These are phyloP conservation scores for Colletotrichum lini DNA, from an alignment of 2,329 filamentous ascomycete genomes.

Conservation along the genomic window DNA sequence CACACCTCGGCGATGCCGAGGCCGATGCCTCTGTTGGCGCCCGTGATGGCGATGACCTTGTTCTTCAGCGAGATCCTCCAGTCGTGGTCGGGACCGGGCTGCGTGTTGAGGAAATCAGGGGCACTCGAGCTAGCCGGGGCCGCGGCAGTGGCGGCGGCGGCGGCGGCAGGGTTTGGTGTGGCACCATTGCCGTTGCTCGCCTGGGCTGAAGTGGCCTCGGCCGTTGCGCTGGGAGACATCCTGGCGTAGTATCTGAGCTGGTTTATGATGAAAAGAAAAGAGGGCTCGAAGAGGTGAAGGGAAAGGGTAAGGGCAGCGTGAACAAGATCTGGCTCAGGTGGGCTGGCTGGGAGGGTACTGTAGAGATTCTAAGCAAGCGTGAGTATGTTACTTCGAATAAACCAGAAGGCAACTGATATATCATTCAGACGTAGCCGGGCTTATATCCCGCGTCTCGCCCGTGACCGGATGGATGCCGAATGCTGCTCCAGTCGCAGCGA, in stretches of 20 bases:
- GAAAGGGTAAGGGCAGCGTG: not conserved
- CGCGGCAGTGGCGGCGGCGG: not conserved
- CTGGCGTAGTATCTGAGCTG: not conserved
- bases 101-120: slow-evolving; percentile 48
- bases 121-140: not conserved
- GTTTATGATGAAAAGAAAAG: not conserved
- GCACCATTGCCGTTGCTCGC: slow-evolving; percentile 10
- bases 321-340: not conserved
- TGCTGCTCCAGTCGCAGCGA: not conserved
- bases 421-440: not conserved
- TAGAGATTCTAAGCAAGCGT: not conserved
- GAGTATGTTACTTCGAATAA: not conserved
- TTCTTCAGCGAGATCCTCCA: slow-evolving; percentile 52
- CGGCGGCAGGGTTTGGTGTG: not conserved
- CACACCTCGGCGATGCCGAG: slow-evolving; percentile 62
- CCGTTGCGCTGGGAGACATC: slow-evolving; percentile 34
- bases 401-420: slow-evolving; percentile 18
- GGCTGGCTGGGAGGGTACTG: not conserved
- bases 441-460: not conserved
- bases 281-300: not conserved
- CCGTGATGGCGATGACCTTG: slow-evolving; percentile 59
- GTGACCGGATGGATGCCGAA: not conserved
- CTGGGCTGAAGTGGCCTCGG: slow-evolving; percentile 11
- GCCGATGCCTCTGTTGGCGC: slow-evolving; percentile 61
- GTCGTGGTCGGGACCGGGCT: slow-evolving; percentile 53